These are phyloP conservation scores for Hebeloma cylindrosporum DNA, from an alignment of 768 basidiomycete species.

Conservation along the genomic window DNA sequence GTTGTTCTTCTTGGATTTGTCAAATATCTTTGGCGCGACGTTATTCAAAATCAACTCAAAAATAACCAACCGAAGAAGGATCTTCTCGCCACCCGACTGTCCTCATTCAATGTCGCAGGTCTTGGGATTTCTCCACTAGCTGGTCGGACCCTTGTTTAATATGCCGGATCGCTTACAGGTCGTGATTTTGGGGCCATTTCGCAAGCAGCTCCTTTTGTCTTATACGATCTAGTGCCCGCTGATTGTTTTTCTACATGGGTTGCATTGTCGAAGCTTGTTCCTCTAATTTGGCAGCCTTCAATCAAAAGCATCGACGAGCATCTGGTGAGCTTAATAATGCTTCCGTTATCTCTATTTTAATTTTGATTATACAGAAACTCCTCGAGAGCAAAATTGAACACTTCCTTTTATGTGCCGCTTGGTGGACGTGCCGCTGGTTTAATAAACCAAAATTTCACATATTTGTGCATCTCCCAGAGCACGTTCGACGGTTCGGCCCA, in stretches of 20 bases:
- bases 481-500: conserved; percentile 42
- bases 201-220: conserved; percentile 37
- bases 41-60: conserved; percentile 22
- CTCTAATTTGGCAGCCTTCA: conserved; percentile 40
- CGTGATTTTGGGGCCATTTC: conserved; percentile 1
- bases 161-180: neutral
- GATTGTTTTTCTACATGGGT: conserved; percentile 32
- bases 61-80: conserved; percentile 27
- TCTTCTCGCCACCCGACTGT: conserved; percentile 27
- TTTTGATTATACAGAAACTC: conserved; percentile 16
- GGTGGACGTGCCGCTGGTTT: conserved; percentile 33
- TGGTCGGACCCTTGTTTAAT: conserved; percentile 3
- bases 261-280: conserved; percentile 29
- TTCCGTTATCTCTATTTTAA: no score
- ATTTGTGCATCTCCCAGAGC: conserved; percentile 33
- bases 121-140: conserved; percentile 27
- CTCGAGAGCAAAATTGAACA: conserved; percentile 31
- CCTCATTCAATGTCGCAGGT: conserved; percentile 31
- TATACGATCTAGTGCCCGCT: conserved; percentile 35
- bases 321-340: conserved; percentile 30
- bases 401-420: conserved; percentile 32
- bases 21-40: conserved; percentile 50
- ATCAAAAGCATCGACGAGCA: conserved; percentile 36
- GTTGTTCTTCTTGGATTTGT: conserved; percentile 44
- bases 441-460: conserved; percentile 47